Conservation (phyloP, 371 early-diverging fungal genomes). For the Umbelopsis sp. region DNA sequence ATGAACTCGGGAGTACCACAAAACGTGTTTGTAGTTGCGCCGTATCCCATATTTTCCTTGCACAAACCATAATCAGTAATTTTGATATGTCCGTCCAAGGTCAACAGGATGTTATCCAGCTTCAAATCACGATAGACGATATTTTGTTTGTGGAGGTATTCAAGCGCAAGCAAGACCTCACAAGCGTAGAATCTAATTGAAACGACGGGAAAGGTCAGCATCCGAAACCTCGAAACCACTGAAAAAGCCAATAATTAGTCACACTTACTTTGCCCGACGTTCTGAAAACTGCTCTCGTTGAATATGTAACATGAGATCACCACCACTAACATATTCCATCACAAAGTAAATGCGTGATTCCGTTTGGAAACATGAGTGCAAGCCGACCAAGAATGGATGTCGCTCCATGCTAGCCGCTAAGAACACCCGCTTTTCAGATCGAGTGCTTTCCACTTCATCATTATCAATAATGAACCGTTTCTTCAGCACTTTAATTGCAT, state of each 20-base stretch:
- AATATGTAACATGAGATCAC: conserved; percentile 99
- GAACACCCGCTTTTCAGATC: conserved; percentile 95
- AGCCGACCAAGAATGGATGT: conserved; percentile 97
- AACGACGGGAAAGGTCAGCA: neutral
- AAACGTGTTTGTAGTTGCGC: conserved; percentile 78
- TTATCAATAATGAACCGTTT: conserved; percentile 94
- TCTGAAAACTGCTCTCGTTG: conserved; percentile 87
- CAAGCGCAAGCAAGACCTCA: conserved; percentile 95
- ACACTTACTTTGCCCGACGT: conserved; percentile 70
- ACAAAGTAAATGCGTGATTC: conserved; percentile 96
- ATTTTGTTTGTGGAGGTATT: conserved; percentile 53
- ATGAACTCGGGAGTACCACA: conserved; percentile 94
- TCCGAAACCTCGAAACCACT: neutral
- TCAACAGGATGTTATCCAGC: conserved; percentile 51
- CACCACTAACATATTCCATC: conserved; percentile 99
- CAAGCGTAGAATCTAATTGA: conserved; percentile 86
- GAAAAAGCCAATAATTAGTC: too few relatives aligned
- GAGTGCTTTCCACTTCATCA: conserved; percentile 91
- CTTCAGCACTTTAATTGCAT: conserved; percentile 98
- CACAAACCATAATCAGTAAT: conserved; percentile 96
- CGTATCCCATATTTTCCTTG: conserved; percentile 58
- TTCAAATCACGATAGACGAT: conserved; percentile 58
- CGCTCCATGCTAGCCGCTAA: conserved; percentile 85
- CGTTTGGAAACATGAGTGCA: conserved; percentile 97
- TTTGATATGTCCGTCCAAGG: conserved; percentile 95